These are phyloP conservation scores for Angomonas ambiguus DNA, from an alignment of 208 protist species.

Conservation along the genomic window DNA sequence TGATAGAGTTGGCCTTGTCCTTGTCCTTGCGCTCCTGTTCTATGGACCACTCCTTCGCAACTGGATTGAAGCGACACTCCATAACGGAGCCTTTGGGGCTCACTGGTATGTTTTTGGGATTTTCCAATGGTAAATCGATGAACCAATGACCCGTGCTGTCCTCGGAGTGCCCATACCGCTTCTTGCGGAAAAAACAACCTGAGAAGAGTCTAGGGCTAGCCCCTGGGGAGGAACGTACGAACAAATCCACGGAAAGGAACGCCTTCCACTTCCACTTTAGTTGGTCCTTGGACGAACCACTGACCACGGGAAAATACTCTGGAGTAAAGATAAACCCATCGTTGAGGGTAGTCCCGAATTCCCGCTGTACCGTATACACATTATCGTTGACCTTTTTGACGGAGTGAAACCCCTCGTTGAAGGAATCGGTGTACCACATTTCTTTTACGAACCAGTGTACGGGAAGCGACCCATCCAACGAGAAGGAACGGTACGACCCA, in stretches of 20 bases:
- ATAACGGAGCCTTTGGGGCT: slow-evolving; percentile 30
- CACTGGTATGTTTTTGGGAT: slow-evolving; percentile 32
- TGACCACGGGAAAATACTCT: slow-evolving; percentile 49
- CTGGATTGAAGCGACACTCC: slow-evolving; percentile 56
- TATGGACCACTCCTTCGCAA: slow-evolving; percentile 42
- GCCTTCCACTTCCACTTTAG: slow-evolving; percentile 84
- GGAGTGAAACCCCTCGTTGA: slow-evolving; percentile 28
- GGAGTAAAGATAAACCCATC: slow-evolving; percentile 84
- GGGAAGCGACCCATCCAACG: too few species aligned
- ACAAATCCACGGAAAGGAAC: slow-evolving; percentile 75
- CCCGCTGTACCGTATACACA: slow-evolving; percentile 23
- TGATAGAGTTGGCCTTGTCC: slow-evolving; percentile 67
- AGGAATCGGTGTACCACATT: slow-evolving; percentile 41
- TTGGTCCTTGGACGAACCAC: slow-evolving; percentile 54
- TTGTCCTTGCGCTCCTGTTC: slow-evolving; percentile 65
- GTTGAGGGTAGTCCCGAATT: slow-evolving; percentile 45
- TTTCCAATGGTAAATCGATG: slow-evolving; percentile 34
- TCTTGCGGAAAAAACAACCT: slow-evolving; percentile 44
- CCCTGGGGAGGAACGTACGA: slow-evolving; percentile 14
- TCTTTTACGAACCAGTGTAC: slow-evolving; percentile 58
- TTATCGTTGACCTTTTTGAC: slow-evolving; percentile 15
- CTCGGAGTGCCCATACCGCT: slow-evolving; percentile 49
- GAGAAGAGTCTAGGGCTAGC: neutral
- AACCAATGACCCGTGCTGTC: slow-evolving; percentile 56
- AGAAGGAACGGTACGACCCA: too few species aligned